Base-by-base conservation (phyloP, 306 rosid genomes). In the Medicago arabica region DNA sequence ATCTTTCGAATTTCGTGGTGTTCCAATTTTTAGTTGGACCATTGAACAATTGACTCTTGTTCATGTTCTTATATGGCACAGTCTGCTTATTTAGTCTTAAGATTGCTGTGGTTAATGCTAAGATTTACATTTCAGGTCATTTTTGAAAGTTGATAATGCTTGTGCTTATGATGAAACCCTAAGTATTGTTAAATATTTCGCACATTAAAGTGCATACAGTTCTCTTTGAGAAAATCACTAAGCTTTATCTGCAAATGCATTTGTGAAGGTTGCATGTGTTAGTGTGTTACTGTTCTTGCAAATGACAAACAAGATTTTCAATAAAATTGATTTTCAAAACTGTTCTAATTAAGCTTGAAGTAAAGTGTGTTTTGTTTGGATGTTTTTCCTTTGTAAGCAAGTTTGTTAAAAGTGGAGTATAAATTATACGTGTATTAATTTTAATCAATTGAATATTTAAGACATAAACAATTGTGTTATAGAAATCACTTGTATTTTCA, bases 21-120 rank as follows among this genome's bases (percentile, higher is more conserved):
- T 77, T 79, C 75, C 53, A 43, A 55, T 80, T 78, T 54, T 65
- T 84, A 46, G 72, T 82, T 80, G 81, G 59, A 79, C 83, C 72
- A 54, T 69, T 80, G 49, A 84, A 77, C 71, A 74, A 55, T 66
- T 79, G 70, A 60, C 81, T 82, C 78, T 79, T 50, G 71, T 69
- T 74, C 79, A 74, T 71, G 47, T 77, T 84, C 28, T 85, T 60
- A 80, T 75, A 69, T 84, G 81, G 79, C 67, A 85, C 76, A 81
- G 82, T 79, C 63, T 85, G 75, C 64, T 49, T 81, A 69, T 69
- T 11, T 76, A 65, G 81, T 67, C 76, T 77, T 46, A 61, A 72
- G 71, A 66, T 76, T 78, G 59, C 61, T 57, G 54, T 65, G 65
- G 51, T 71, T 67, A 71, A 64, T 60, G 55, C 80, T 54, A 75